Conservation (phyloP, 2,329 filamentous ascomycete species). For the Aspergillus tanneri region DNA sequence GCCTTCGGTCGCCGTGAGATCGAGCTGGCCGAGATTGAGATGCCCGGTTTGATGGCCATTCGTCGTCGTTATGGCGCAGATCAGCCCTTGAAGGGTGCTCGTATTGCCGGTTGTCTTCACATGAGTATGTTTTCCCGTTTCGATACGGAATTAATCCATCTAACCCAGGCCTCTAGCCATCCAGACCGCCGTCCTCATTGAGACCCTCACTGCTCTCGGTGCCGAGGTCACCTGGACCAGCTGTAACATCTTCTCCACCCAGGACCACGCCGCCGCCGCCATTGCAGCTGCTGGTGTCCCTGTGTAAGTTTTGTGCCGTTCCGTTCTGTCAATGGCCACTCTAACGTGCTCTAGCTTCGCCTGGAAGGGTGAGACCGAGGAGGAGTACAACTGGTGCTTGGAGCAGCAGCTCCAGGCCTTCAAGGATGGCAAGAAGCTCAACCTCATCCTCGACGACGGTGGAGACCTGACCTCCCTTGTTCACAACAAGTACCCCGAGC, state of each 20-base stretch:
- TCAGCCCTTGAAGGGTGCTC: conserved; percentile 90
- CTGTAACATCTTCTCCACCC: conserved; percentile 99
- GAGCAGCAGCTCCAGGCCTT: conserved; percentile 97
- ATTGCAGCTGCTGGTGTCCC: conserved; percentile 92
- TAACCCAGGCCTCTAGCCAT: conserved; percentile 62
- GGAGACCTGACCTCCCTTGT: conserved; percentile 95
- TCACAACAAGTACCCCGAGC: conserved; percentile 97
- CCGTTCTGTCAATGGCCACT: not conserved
- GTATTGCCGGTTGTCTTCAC: conserved; percentile 97
- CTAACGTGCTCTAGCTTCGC: conserved; percentile 52
- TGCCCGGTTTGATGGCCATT: conserved; percentile 97
- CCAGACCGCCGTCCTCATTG: conserved; percentile 98
- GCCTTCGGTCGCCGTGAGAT: conserved; percentile 99
- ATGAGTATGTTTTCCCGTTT: conserved; percentile 65
- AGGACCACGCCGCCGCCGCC: conserved; percentile 96
- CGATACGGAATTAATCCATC: conserved; percentile 4
- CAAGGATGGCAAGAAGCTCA: conserved; percentile 94
- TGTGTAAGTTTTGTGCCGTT: conserved; percentile 57
- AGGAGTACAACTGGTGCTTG: conserved; percentile 99
- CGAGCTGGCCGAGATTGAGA: conserved; percentile 92
- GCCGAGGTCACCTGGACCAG: conserved; percentile 98
- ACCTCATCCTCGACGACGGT: conserved; percentile 98
- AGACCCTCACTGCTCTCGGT: conserved; percentile 91
- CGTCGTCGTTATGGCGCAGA: conserved; percentile 85
- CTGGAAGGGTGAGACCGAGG: conserved; percentile 93